A percentile compares a stretch with the other conserved stretches of the same genome.
These are phyloP conservation scores for Cladophialophora psammophila DNA, from an alignment of 2,329 filamentous ascomycete genomes.

Conservation along the genomic window DNA sequence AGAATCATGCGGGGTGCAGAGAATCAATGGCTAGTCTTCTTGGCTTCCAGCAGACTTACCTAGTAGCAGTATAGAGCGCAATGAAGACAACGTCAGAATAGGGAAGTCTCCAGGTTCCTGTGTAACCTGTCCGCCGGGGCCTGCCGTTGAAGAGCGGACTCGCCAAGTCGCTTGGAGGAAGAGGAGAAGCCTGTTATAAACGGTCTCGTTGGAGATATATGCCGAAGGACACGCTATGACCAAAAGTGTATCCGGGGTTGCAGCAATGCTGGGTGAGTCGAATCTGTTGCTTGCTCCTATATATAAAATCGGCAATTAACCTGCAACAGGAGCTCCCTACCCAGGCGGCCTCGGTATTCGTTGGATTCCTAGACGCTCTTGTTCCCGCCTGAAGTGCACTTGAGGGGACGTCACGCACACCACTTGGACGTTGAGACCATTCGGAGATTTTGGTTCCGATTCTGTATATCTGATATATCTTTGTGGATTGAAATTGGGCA, in stretches of 20 bases:
- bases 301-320: background rate
- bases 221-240: background rate
- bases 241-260: background rate
- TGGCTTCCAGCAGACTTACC: background rate
- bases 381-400: background rate
- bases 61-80: background rate
- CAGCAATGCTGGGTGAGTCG: background rate
- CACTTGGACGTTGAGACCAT: background rate
- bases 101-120: background rate
- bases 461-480: background rate
- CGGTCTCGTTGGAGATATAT: background rate
- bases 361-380: background rate
- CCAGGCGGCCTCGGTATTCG: background rate
- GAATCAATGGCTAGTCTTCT: background rate
- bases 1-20: constrained; percentile 10
- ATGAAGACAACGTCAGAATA: background rate
- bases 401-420: background rate
- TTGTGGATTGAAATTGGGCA: background rate
- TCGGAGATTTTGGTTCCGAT: background rate
- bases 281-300: background rate
- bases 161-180: background rate
- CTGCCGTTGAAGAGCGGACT: background rate
- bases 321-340: background rate
- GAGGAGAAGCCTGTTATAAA: background rate
- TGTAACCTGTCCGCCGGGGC: background rate